Conservation (phyloP, 2,329 filamentous ascomycete species). For the Thelonectria olida region DNA sequence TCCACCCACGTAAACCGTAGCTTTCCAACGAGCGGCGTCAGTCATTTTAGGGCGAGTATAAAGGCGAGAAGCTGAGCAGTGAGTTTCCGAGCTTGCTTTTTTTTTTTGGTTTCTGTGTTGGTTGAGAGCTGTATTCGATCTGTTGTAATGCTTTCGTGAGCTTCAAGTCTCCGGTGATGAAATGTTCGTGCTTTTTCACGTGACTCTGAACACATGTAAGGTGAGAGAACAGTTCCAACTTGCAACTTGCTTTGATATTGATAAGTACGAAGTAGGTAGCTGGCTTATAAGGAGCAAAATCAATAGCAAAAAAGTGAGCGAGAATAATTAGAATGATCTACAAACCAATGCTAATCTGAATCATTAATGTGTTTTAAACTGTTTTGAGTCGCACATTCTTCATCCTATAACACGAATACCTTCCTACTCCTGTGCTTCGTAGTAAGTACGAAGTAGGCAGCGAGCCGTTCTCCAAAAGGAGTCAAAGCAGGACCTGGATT, state of each 20-base stretch:
- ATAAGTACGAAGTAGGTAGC: too few relatives aligned
- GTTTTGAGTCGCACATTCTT: too few relatives aligned
- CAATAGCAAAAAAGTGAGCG: too few relatives aligned
- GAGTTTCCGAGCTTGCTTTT: background rate
- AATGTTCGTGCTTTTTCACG: slow-evolving; percentile 30
- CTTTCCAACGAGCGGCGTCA: slow-evolving; percentile 84
- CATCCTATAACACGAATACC: too few relatives aligned
- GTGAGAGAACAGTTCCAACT: too few relatives aligned
- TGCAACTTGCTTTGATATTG: background rate
- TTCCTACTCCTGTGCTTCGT: too few relatives aligned
- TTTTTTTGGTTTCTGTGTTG: background rate
- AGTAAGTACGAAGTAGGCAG: too few relatives aligned
- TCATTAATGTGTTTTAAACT: too few relatives aligned
- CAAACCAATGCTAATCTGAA: too few relatives aligned
- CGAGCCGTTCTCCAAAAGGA: too few relatives aligned
- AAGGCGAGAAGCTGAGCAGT: background rate
- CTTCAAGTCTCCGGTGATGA: slow-evolving; percentile 13
- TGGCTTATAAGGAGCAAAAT: background rate
- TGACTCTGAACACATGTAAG: slow-evolving; percentile 15
- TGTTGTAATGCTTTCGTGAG: slow-evolving; percentile 16
- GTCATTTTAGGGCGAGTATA: slow-evolving; percentile 66
- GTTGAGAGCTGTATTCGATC: slow-evolving; percentile 9
- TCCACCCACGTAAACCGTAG: slow-evolving; percentile 92
- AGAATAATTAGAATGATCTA: too few relatives aligned
- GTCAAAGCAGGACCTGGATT: too few relatives aligned